A percentile compares a stretch with the other conserved stretches of the same genome.
Evolutionary conservation across 768 basidiomycete genomes (phyloP).

Genomic region (Kwoniella newhampshirensis): DNA sequence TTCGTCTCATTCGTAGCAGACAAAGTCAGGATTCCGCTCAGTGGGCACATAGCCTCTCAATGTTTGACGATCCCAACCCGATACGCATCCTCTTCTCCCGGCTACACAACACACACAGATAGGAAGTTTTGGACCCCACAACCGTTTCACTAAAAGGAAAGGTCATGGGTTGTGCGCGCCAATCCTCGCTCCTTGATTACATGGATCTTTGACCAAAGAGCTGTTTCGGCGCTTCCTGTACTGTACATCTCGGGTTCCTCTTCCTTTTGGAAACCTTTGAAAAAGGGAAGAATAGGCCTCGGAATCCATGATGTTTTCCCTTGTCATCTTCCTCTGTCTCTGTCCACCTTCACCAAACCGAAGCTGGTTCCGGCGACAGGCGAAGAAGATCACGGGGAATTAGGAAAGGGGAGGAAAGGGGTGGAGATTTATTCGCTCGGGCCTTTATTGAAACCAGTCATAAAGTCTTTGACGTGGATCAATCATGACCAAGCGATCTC

Average conservation of each 20-base stretch:
- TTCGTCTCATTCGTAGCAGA: no score
- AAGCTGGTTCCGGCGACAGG: no score
- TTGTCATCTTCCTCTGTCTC: neutral
- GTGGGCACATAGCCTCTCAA: constrained; percentile 19
- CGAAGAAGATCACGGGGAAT: neutral
- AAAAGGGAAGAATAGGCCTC: constrained; percentile 24
- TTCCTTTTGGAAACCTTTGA: constrained; percentile 17
- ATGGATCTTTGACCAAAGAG: constrained; percentile 16
- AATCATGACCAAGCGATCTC: constrained; percentile 19
- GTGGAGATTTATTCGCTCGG: constrained; percentile 18
- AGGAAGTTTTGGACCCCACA: no score
- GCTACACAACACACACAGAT: neutral
- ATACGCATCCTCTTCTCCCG: neutral
- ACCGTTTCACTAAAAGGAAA: neutral
- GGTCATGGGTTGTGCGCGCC: constrained; percentile 19
- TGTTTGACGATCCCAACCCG: constrained; percentile 9
- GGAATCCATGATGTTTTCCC: constrained; percentile 13
- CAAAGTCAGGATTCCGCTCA: constrained; percentile 18
- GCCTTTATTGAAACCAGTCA: constrained; percentile 27
- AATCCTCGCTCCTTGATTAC: constrained; percentile 34
- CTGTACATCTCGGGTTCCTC: constrained; percentile 36
- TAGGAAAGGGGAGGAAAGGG: neutral
- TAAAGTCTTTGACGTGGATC: constrained; percentile 10
- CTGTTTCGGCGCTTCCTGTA: constrained; percentile 25
- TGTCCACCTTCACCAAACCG: no score